Percentiles rank a stretch among this genome's conserved stretches.
These are phyloP conservation scores for Malus sylvestris DNA, from an alignment of 306 rosid genomes.

Conservation along the genomic window DNA sequence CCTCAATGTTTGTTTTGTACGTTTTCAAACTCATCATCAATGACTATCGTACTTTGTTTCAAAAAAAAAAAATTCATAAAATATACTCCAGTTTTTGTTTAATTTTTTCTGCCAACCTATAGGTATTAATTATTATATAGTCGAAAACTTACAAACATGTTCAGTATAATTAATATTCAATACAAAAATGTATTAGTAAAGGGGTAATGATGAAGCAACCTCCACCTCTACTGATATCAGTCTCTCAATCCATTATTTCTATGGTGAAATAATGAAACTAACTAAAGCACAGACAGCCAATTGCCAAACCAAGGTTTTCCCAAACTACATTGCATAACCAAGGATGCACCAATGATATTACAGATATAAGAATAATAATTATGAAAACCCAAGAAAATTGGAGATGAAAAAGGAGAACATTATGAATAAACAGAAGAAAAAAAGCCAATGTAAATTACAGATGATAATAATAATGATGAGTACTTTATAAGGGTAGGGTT, in stretches of 20 bases:
- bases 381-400: neutral
- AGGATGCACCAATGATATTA: neutral
- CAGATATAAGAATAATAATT: neutral
- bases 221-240: neutral
- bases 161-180: too few relatives aligned
- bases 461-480: neutral
- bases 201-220: neutral
- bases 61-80: neutral
- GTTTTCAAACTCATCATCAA: too few relatives aligned
- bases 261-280: neutral
- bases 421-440: neutral
- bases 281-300: neutral
- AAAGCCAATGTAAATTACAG: neutral
- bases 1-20: too few relatives aligned
- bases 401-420: neutral
- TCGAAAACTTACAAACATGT: neutral
- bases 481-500: neutral
- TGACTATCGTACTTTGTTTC: too few relatives aligned
- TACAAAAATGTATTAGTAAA: too few relatives aligned
- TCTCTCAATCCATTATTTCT: neutral
- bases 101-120: neutral
- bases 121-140: neutral
- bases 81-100: neutral
- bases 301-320: neutral
- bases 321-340: neutral